Evolutionary conservation across 2,329 filamentous ascomycete genomes (phyloP).

Genomic region (Stromatinia cepivora): DNA sequence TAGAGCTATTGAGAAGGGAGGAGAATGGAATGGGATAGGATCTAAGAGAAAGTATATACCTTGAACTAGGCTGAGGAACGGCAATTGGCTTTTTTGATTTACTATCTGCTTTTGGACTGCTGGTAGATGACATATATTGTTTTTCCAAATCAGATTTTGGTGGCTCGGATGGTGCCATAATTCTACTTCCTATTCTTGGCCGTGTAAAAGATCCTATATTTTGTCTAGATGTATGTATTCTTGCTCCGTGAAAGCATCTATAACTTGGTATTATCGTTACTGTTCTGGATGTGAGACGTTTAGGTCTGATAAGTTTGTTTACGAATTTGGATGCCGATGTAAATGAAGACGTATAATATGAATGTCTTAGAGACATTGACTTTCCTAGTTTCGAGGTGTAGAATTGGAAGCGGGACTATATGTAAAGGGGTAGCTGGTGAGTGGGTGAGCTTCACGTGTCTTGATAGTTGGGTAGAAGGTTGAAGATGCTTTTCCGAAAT

Average conservation of each 20-base stretch:
- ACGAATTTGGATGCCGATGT: background rate
- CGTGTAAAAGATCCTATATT: background rate
- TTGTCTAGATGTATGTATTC: background rate
- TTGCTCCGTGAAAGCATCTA: background rate
- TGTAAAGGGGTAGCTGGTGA: background rate
- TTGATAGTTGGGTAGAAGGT: background rate
- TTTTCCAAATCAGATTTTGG: constrained; percentile 30
- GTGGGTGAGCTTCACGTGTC: background rate
- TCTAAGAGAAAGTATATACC: constrained; percentile 43
- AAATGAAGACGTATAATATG: background rate
- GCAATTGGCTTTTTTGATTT: constrained; percentile 36
- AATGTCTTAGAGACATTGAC: background rate
- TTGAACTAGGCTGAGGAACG: constrained; percentile 64
- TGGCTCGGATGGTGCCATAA: constrained; percentile 24
- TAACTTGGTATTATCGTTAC: background rate
- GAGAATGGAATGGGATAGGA: background rate
- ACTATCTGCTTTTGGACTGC: constrained; percentile 11
- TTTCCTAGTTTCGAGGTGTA: background rate
- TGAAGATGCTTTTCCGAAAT: constrained; percentile 6
- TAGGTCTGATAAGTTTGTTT: background rate
- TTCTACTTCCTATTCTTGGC: background rate
- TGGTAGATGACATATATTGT: constrained; percentile 39
- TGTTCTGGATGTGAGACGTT: background rate
- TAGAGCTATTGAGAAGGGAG: background rate
- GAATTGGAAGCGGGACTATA: background rate